phyloP scores from a whole-genome alignment of 192 early-diverging fungal species.

The Coemansia sp. region DNA sequence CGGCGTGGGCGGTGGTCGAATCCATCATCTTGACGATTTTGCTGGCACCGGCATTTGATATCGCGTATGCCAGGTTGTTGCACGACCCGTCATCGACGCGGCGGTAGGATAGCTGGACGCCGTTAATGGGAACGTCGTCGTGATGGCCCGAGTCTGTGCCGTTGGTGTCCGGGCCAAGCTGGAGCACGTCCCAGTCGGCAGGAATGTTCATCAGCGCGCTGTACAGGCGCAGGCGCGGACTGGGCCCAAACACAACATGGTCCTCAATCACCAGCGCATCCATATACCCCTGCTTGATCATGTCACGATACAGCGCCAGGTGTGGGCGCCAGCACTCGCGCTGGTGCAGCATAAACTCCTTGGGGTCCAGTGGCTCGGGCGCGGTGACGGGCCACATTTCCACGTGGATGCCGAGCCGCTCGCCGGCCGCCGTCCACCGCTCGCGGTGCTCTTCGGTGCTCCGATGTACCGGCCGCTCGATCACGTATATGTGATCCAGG shows the following conservation, averaged over 20 bases:
- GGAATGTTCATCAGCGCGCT: slow-evolving; percentile 36
- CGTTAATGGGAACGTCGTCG: slow-evolving; percentile 35
- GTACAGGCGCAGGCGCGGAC: slow-evolving; percentile 35
- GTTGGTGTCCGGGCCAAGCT: slow-evolving; percentile 37
- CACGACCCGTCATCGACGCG: slow-evolving; percentile 49
- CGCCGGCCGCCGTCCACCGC: slow-evolving; percentile 16
- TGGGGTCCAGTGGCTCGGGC: slow-evolving; percentile 29
- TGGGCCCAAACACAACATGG: slow-evolving; percentile 40
- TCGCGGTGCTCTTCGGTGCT: slow-evolving; percentile 8
- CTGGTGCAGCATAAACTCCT: slow-evolving; percentile 29
- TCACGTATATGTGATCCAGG: slow-evolving; percentile 39
- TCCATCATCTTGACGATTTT: slow-evolving; percentile 39
- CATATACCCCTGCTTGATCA: slow-evolving; percentile 27
- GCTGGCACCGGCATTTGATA: slow-evolving; percentile 36
- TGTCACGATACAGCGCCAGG: slow-evolving; percentile 36
- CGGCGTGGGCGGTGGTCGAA: slow-evolving; percentile 36
- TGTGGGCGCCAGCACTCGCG: slow-evolving; percentile 52
- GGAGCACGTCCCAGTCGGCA: slow-evolving; percentile 49
- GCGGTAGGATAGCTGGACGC: slow-evolving; percentile 24
- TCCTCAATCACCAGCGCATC: slow-evolving; percentile 49
- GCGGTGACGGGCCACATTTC: slow-evolving; percentile 35
- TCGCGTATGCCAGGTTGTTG: slow-evolving; percentile 48
- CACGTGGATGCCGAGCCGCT: slow-evolving; percentile 24
- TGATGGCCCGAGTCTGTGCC: slow-evolving; percentile 47
- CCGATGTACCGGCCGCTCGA: slow-evolving; percentile 32